phyloP scores from a whole-genome alignment of 2,329 filamentous ascomycete genomes.

The Verticillium isaacii region DNA sequence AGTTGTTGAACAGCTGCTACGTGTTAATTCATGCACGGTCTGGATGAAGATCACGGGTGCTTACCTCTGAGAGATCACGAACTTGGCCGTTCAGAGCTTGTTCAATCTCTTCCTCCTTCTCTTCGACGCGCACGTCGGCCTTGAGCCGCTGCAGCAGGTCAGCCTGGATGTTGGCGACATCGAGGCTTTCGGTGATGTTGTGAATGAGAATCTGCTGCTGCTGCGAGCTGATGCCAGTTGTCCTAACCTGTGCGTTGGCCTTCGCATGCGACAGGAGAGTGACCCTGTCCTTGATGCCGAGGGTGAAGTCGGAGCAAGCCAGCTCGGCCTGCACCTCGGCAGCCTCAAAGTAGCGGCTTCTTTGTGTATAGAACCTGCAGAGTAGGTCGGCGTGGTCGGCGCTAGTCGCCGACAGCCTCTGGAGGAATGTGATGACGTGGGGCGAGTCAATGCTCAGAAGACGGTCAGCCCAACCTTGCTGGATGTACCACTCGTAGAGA shows the following conservation, averaged over 20 bases:
- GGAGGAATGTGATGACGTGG: constrained; percentile 81
- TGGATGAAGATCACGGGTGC: constrained; percentile 24
- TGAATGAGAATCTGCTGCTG: constrained; percentile 81
- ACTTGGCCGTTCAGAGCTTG: constrained; percentile 72
- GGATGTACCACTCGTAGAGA: constrained; percentile 97
- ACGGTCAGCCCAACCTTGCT: constrained; percentile 77
- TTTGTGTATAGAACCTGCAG: constrained; percentile 87
- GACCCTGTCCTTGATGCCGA: constrained; percentile 81
- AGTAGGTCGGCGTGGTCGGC: constrained; percentile 81
- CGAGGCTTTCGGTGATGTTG: constrained; percentile 78
- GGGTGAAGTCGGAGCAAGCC: constrained; percentile 73
- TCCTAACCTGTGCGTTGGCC: constrained; percentile 83
- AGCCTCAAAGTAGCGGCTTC: constrained; percentile 78
- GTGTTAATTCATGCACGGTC: constrained; percentile 13
- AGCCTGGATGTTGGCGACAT: constrained; percentile 92
- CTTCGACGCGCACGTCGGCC: constrained; percentile 65
- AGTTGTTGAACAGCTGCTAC: constrained; percentile 80
- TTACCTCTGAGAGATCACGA: constrained; percentile 69
- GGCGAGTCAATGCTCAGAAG: constrained; percentile 80
- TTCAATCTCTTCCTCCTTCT: constrained; percentile 61
- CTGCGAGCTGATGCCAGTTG: constrained; percentile 70
- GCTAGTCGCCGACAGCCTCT: constrained; percentile 67
- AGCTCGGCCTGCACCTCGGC: constrained; percentile 81
- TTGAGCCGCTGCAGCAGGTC: constrained; percentile 77
- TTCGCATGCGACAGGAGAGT: constrained; percentile 86